Conservation (phyloP, 2,329 filamentous ascomycete genomes). For the Fusarium chaquense region DNA sequence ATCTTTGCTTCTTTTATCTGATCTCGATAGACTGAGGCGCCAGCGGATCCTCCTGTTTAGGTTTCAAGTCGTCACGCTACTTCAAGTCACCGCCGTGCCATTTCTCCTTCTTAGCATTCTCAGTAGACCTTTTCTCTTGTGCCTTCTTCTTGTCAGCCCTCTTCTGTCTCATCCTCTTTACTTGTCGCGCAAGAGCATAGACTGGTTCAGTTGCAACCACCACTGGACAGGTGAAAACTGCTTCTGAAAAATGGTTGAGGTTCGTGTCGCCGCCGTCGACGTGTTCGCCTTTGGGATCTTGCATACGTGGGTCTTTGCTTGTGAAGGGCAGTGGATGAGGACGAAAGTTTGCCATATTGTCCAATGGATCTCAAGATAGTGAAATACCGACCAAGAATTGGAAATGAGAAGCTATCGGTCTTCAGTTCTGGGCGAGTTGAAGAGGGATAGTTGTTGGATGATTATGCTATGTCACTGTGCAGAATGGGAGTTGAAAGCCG, state of each 20-base stretch:
- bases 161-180: not conserved
- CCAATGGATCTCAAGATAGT: too few relatives aligned
- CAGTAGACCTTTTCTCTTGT: not conserved
- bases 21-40: too few relatives aligned
- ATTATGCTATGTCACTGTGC: constrained; percentile 1
- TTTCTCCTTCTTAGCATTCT: not conserved
- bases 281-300: constrained; percentile 1
- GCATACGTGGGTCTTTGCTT: constrained; percentile 13
- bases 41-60: not conserved
- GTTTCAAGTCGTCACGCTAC: too few relatives aligned
- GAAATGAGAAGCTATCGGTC: rapidly evolving
- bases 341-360: constrained; percentile 5
- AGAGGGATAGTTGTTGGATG: not conserved
- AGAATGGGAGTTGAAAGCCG: not conserved
- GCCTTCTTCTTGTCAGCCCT: not conserved
- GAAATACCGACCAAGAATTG: too few relatives aligned
- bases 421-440: not conserved
- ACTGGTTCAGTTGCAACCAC: not conserved
- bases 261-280: not conserved
- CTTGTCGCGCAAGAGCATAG: not conserved
- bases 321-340: constrained; percentile 15
- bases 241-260: not conserved
- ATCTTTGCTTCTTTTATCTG: not conserved
- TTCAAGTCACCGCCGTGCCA: not conserved
- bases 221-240: not conserved